Conservation (phyloP, 2,329 filamentous ascomycete genomes). For the Ophiostoma tasmaniense region DNA sequence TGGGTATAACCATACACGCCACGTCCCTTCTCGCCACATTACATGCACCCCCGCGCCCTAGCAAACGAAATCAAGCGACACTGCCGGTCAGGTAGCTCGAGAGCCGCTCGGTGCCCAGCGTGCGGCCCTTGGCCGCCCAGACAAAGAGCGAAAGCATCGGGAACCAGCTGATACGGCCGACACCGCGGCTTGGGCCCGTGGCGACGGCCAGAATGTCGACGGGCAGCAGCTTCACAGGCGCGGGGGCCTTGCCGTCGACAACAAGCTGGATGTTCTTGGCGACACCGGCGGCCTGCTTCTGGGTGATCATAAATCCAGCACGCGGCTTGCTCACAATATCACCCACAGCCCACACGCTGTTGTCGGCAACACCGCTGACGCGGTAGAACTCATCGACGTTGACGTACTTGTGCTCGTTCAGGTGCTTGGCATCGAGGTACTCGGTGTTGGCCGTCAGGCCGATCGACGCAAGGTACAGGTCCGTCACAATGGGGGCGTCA, state of each 20-base stretch:
- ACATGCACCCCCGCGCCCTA: neutral
- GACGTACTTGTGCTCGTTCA: constrained; percentile 37
- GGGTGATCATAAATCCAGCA: constrained; percentile 34
- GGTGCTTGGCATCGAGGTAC: constrained; percentile 38
- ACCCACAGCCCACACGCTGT: constrained; percentile 43
- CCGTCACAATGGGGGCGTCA: constrained; percentile 41
- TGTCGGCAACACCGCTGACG: constrained; percentile 34
- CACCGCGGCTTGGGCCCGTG: constrained; percentile 42
- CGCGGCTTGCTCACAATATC: constrained; percentile 44
- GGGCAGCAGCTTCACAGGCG: constrained; percentile 38
- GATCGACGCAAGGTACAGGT: constrained; percentile 44
- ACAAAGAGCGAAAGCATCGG: constrained; percentile 44
- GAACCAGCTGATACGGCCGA: constrained; percentile 36
- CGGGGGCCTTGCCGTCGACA: constrained; percentile 37
- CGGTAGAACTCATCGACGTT: constrained; percentile 45
- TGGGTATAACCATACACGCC: neutral
- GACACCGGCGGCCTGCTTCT: constrained; percentile 47
- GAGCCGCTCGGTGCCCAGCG: constrained; percentile 38
- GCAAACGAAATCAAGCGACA: constrained; percentile 25
- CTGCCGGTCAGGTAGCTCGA: constrained; percentile 41
- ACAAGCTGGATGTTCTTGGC: constrained; percentile 45
- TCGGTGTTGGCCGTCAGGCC: constrained; percentile 48
- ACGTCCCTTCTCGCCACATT: neutral
- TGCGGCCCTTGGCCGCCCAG: constrained; percentile 44
- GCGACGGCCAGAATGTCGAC: constrained; percentile 42